A percentile compares a stretch with the other conserved stretches of the same genome.
phyloP scores from a whole-genome alignment of 2,329 filamentous ascomycete genomes.

The Fusarium globosum region DNA sequence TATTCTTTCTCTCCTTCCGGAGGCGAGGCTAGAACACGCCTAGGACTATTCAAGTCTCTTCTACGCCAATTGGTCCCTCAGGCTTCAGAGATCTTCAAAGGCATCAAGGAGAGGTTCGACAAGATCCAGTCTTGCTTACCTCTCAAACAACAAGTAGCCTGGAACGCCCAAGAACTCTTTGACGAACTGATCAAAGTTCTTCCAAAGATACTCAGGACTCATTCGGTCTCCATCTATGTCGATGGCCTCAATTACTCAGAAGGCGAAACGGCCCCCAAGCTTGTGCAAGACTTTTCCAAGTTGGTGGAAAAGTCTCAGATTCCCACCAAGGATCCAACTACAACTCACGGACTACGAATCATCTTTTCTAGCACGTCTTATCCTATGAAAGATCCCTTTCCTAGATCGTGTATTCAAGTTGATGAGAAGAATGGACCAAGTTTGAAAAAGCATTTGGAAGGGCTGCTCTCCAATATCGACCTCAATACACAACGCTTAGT shows the following conservation, averaged over 20 bases:
- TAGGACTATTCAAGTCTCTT: neutral
- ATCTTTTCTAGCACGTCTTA: neutral
- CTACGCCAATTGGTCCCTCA: neutral
- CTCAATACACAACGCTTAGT: neutral
- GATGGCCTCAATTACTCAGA: slow-evolving; percentile 1
- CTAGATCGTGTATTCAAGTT: neutral
- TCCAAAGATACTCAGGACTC: neutral
- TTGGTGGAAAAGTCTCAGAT: neutral
- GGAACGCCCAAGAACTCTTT: neutral
- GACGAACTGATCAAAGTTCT: neutral
- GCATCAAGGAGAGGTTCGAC: neutral
- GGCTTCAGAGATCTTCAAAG: neutral
- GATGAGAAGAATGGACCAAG: neutral
- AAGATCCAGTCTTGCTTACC: neutral
- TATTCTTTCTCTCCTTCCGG: neutral
- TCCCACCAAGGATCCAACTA: neutral
- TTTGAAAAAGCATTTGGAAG: neutral
- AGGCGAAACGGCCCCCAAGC: neutral
- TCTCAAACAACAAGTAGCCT: neutral
- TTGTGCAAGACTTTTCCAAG: slow-evolving; percentile 5
- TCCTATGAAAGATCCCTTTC: neutral
- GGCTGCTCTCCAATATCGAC: neutral
- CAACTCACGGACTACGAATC: neutral
- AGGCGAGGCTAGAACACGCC: neutral
- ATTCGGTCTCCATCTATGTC: neutral